Evolutionary conservation across 2,329 filamentous ascomycete genomes (phyloP), one percentile per base, ranked within the genome.

Genomic region (Aureobasidium sp.): DNA sequence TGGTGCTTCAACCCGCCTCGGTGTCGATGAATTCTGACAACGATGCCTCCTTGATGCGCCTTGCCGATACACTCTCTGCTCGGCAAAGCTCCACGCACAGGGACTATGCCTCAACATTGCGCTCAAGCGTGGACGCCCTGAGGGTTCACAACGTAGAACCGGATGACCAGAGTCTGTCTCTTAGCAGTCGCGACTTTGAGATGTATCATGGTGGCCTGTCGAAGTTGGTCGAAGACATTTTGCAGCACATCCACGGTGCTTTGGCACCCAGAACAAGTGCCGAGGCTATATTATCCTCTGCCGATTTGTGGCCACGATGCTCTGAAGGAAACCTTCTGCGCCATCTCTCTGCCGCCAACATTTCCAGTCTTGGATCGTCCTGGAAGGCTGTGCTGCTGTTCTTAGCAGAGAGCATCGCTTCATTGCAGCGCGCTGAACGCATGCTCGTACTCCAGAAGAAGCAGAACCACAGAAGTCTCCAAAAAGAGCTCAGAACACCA

Each of bases 401-500:
- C 1, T 47, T 64, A 0, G 63, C 47, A 11, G 34, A 61, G 17
- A 49, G 5, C 3, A 37, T 64, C 6, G 49, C 55, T 17, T 44
- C 42, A 31, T 7, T 58, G 9, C 63, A 64, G 15, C 34, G 63
- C 0, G 27, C 62, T 8, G 58, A 58, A 14, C 63, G 63, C 12
- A 47, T 63, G 8, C 29, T 49, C 6, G 34, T 3, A 17, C 11
- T 14, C 9, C 17, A 9, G 52, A 27, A 58, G 12, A 6, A 25
- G 2, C 36, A 36, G 9, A 25, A 49, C 15, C 15, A 22, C 3
- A 20, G 25, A 11, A 25, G 3, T 11, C 39, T 47, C 4, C 31
- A 25, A 8, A 53, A 47, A 2, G 63, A 82, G 63, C 64, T 80
- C 0, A 56, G 64, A 0, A 86, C 85, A 61, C 17, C 65, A 0